A percentile compares a stretch with the other conserved stretches of the same genome.
Conservation (phyloP, 176 grass and related monocot species). For the Bothriochloa decipiens region DNA sequence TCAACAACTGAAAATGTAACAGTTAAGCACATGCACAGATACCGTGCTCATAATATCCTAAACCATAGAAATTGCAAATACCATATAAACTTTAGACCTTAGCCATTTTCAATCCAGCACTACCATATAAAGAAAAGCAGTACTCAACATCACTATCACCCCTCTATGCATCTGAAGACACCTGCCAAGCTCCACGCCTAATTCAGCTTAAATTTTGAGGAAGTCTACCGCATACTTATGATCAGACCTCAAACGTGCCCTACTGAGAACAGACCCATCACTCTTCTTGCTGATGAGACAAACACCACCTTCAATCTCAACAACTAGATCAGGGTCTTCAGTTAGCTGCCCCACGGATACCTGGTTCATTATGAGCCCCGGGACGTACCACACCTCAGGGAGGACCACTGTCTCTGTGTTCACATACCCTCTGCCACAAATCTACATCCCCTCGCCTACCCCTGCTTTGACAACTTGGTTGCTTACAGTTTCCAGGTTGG, state of each 20-base stretch:
- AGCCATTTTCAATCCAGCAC: background rate
- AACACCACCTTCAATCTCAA: background rate
- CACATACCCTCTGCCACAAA: background rate
- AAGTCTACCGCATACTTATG: constrained; percentile 8
- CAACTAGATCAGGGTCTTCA: background rate
- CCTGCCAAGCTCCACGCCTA: background rate
- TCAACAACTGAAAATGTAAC: too few relatives aligned
- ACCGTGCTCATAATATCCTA: background rate
- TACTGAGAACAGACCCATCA: background rate
- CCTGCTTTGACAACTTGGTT: background rate
- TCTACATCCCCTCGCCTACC: background rate
- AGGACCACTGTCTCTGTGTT: background rate
- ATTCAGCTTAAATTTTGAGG: constrained; percentile 3
- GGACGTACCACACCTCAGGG: constrained; percentile 6
- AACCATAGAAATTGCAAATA: background rate
- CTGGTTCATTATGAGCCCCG: background rate
- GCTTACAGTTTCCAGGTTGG: background rate
- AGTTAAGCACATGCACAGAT: too few relatives aligned
- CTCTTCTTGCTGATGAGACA: background rate
- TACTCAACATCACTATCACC: background rate
- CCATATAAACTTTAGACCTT: background rate
- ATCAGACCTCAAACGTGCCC: background rate
- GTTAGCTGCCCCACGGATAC: constrained; percentile 13
- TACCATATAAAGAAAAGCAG: background rate
- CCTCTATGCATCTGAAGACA: background rate